Conservation (phyloP, 2,329 filamentous ascomycete species). For the Trichoderma sp. region DNA sequence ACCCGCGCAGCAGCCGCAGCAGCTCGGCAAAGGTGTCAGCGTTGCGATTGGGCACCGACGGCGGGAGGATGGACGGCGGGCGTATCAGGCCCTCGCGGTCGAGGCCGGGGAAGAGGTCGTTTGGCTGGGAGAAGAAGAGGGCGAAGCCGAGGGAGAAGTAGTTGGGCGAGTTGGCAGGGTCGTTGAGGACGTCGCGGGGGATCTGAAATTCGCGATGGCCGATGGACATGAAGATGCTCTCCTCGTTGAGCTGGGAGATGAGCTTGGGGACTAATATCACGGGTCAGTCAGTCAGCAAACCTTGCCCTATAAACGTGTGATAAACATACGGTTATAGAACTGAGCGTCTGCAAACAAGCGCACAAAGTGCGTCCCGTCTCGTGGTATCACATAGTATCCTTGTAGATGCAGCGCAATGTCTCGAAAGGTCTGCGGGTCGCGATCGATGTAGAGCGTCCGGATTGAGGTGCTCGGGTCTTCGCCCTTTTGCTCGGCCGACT, state of each 20-base stretch:
- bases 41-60: conserved; percentile 75
- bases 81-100: conserved; percentile 77
- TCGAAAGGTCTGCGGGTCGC: conserved; percentile 83
- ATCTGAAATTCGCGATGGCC: conserved; percentile 87
- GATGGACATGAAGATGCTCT: conserved; percentile 89
- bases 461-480: conserved; percentile 54
- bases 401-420: conserved; percentile 91
- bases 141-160: conserved; percentile 92
- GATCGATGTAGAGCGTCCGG: conserved; percentile 90
- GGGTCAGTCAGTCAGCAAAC: neutral
- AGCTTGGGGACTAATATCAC: conserved; percentile 71
- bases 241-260: conserved; percentile 87
- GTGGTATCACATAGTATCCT: conserved; percentile 83
- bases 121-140: conserved; percentile 79
- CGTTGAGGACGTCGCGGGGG: conserved; percentile 80
- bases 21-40: conserved; percentile 85
- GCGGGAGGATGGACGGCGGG: conserved; percentile 82
- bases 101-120: conserved; percentile 83
- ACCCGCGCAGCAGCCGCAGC: conserved; percentile 78
- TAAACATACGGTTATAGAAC: conserved; percentile 75
- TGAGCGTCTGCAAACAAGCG: conserved; percentile 92
- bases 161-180: conserved; percentile 88
- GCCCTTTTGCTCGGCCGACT: conserved; percentile 60
- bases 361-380: conserved; percentile 84
- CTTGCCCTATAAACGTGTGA: neutral